phyloP scores from a whole-genome alignment of 768 basidiomycete genomes.

The Tylopilus sp. region DNA sequence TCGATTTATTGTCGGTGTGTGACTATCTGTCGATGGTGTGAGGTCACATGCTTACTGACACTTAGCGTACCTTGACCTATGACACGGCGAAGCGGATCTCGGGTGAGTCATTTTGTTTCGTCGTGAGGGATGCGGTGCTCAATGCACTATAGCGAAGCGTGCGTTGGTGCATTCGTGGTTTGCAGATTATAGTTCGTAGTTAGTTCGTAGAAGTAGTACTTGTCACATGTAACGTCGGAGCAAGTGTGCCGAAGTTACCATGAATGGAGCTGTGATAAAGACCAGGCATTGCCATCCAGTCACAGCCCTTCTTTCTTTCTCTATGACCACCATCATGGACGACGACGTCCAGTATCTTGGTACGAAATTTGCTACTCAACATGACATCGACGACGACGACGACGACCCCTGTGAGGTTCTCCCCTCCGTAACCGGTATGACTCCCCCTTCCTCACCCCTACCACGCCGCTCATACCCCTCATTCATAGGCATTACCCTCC shows the following conservation, averaged over 20 bases:
- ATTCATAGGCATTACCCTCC: slow-evolving; percentile 52
- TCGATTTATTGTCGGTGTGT: slow-evolving; percentile 73
- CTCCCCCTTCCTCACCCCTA: slow-evolving; percentile 18
- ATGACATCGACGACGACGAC: slow-evolving; percentile 22
- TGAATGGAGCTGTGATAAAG: slow-evolving; percentile 32
- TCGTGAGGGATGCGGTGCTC: neutral
- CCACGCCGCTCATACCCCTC: slow-evolving; percentile 9
- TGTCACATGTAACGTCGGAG: neutral
- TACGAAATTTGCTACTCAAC: slow-evolving; percentile 30
- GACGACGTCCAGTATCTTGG: slow-evolving; percentile 64
- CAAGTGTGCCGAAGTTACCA: slow-evolving; percentile 18
- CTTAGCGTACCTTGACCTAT: slow-evolving; percentile 69
- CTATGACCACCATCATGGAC: slow-evolving; percentile 36
- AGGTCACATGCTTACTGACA: neutral
- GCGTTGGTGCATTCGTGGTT: slow-evolving; percentile 49
- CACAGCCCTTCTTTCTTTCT: slow-evolving; percentile 24
- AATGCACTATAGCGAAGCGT: slow-evolving; percentile 48
- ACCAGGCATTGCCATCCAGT: slow-evolving; percentile 30
- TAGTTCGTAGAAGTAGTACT: neutral
- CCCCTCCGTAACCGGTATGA: slow-evolving; percentile 42
- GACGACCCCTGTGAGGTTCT: slow-evolving; percentile 24
- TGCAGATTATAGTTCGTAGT: slow-evolving; percentile 43
- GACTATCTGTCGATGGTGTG: neutral
- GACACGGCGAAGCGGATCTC: slow-evolving; percentile 92
- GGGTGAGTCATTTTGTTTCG: slow-evolving; percentile 47